phyloP scores from a whole-genome alignment of 2,329 filamentous ascomycete species.

The Graphiopsis chlorocephala region DNA sequence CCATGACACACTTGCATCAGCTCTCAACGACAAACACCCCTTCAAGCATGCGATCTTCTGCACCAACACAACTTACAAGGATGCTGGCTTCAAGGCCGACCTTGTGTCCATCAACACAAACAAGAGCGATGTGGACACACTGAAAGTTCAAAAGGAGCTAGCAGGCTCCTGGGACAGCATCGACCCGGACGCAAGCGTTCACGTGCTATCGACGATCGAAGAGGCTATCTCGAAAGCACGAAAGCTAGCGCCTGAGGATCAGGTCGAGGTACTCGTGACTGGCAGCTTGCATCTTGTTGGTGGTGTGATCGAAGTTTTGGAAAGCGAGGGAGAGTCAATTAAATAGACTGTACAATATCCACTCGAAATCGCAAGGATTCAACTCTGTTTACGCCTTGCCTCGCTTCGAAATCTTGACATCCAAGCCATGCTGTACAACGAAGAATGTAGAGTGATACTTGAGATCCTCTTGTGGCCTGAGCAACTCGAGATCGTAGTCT shows the following conservation, averaged over 20 bases:
- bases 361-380: not conserved
- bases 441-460: conserved; percentile 59
- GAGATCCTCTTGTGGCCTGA: conserved; percentile 50
- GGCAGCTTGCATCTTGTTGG: conserved; percentile 84
- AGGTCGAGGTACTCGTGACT: conserved; percentile 68
- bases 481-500: conserved; percentile 55
- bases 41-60: conserved; percentile 80
- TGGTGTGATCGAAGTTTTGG: conserved; percentile 70
- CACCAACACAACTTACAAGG: conserved; percentile 67
- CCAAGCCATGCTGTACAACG: conserved; percentile 56
- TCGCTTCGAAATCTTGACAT: conserved; percentile 47
- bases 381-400: not conserved
- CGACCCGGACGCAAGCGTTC: conserved; percentile 52
- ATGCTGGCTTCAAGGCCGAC: conserved; percentile 61
- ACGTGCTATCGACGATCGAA: conserved; percentile 64
- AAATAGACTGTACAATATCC: not conserved
- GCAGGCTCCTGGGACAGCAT: conserved; percentile 59
- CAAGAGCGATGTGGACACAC: conserved; percentile 53
- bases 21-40: conserved; percentile 39
- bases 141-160: conserved; percentile 67
- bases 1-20: conserved; percentile 53
- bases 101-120: conserved; percentile 62
- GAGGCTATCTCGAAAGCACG: conserved; percentile 64
- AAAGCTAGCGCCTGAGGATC: conserved; percentile 35
- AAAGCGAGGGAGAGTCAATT: conserved; percentile 37